Percentiles rank a stretch among this genome's conserved stretches.
These are phyloP conservation scores for Afroboletus lepidellus DNA, from an alignment of 1,284 basidiomycete species.

Conservation along the genomic window DNA sequence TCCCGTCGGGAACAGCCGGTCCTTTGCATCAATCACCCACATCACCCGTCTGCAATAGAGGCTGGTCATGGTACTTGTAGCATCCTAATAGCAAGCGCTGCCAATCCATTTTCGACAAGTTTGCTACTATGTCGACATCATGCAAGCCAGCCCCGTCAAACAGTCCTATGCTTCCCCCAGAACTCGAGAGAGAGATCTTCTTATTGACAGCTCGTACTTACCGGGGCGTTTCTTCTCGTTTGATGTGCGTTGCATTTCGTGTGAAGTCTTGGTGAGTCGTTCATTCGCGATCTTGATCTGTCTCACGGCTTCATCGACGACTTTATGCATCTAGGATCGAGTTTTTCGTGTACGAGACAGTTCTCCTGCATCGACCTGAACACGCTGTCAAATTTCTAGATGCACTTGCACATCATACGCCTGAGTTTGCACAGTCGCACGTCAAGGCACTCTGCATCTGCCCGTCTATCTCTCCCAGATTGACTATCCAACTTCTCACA, in stretches of 20 bases:
- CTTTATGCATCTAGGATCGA: slow-evolving; percentile 19
- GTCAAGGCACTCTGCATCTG: slow-evolving; percentile 17
- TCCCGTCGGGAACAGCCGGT: no score
- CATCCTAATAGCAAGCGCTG: no score
- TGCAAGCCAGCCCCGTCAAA: no score
- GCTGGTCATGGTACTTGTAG: no score
- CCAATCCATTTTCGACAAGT: no score
- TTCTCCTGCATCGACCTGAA: slow-evolving; percentile 4
- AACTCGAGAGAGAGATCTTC: slow-evolving; percentile 23
- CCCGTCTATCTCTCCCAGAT: slow-evolving; percentile 6
- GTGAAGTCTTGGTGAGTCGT: slow-evolving; percentile 19
- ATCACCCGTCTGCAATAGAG: no score
- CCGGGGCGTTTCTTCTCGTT: slow-evolving; percentile 3
- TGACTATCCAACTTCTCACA: slow-evolving; percentile 7
- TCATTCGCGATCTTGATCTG: background rate
- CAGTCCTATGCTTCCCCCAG: slow-evolving; percentile 24
- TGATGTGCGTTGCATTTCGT: slow-evolving; percentile 18
- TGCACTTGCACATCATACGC: slow-evolving; percentile 6
- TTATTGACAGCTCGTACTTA: slow-evolving; percentile 9
- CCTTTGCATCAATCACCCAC: no score
- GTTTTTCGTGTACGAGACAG: slow-evolving; percentile 15
- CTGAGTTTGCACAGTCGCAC: slow-evolving; percentile 9
- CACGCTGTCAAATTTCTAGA: slow-evolving; percentile 11
- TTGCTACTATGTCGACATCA: no score
- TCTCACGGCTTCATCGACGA: background rate